Conservation (phyloP, 2,329 filamentous ascomycete species). For the Fusarium humuli region DNA sequence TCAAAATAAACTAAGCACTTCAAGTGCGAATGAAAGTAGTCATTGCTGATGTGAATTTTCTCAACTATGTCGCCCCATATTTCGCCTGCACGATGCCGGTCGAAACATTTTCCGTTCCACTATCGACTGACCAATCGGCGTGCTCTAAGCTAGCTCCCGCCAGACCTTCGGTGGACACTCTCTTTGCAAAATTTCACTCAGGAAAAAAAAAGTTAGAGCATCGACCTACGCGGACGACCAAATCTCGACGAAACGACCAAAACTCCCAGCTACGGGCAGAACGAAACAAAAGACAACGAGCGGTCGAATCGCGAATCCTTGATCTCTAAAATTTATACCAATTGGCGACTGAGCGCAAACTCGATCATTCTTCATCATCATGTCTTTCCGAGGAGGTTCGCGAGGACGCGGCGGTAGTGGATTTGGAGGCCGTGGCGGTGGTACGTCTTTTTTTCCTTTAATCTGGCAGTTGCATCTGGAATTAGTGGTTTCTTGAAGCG, state of each 20-base stretch:
- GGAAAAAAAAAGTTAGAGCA: constrained; percentile 42
- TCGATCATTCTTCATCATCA: constrained; percentile 35
- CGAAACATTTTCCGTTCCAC: constrained; percentile 36
- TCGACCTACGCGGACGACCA: constrained; percentile 35
- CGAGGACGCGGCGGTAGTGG: constrained; percentile 52
- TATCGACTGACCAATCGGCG: constrained; percentile 33
- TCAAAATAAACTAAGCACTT: neutral
- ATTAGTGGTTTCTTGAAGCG: neutral
- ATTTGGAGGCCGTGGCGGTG: constrained; percentile 53
- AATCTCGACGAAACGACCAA: constrained; percentile 17
- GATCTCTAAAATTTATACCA: constrained; percentile 1
- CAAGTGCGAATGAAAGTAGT: neutral
- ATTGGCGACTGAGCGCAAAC: constrained; percentile 25
- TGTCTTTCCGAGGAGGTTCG: constrained; percentile 56
- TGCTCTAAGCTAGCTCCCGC: constrained; percentile 38
- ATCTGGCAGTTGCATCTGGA: neutral
- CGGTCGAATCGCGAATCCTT: constrained; percentile 15
- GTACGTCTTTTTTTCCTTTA: constrained; percentile 41
- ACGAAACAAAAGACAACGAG: constrained; percentile 17
- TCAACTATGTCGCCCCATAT: neutral
- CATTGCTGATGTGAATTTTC: neutral
- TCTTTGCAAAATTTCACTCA: constrained; percentile 49
- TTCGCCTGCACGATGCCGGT: constrained; percentile 11
- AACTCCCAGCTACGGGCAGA: constrained; percentile 16
- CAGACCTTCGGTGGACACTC: constrained; percentile 34